A percentile compares a stretch with the other conserved stretches of the same genome.
Conservation (phyloP, 495 filamentous ascomycete genomes). For the Tuber calosporum region DNA sequence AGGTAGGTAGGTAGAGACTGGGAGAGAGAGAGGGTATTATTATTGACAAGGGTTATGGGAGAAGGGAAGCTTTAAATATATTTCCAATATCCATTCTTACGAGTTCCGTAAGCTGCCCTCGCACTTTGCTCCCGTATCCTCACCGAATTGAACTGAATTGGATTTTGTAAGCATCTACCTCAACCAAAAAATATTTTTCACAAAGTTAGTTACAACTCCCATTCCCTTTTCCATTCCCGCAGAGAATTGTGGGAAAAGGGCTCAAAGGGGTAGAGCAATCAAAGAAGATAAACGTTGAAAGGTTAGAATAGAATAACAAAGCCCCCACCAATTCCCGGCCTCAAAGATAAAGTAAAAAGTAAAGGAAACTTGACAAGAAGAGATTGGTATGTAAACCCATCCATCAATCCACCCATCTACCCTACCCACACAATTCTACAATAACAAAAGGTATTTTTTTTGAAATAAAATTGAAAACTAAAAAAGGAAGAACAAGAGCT, state of each 20-base stretch:
- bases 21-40: too few species aligned
- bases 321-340: background rate
- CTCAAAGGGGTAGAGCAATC: background rate
- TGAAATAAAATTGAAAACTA: background rate
- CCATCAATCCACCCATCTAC: background rate
- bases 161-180: background rate
- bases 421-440: background rate
- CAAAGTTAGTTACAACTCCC: background rate
- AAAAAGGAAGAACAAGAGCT: background rate
- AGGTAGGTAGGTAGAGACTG: too few species aligned
- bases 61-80: too few species aligned
- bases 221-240: background rate
- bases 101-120: background rate
- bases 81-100: background rate
- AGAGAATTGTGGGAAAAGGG: background rate
- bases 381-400: slow-evolving; percentile 1
- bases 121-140: background rate
- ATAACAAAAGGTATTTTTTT: background rate
- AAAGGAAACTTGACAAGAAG: background rate
- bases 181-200: background rate
- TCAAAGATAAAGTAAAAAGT: background rate
- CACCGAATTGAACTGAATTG: background rate
- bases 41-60: too few species aligned
- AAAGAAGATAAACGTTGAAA: background rate
- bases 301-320: background rate